Base-by-base conservation (phyloP, 208 protist species). In the Acanthamoeba divionensis region DNA sequence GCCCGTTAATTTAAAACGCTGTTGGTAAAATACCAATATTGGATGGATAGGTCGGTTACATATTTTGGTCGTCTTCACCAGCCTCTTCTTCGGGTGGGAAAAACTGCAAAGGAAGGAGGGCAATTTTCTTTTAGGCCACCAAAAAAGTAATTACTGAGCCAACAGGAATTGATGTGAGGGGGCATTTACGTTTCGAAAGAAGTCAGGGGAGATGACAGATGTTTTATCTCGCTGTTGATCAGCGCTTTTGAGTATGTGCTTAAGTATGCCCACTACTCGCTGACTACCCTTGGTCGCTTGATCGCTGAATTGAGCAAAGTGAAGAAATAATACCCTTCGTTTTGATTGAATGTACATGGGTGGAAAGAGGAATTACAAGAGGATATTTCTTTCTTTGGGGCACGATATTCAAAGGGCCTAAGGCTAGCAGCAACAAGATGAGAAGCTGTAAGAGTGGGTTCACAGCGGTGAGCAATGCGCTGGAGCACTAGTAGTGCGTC, bases 381-480 rank as follows among this genome's bases (percentile, higher is more conserved):
- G n/a, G n/a, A n/a, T n/a, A n/a, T n/a, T n/a, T n/a, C n/a, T n/a
- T n/a, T n/a, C n/a, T n/a, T n/a, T 0, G 63, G 73, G 26, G 47
- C 48, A 0, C 73, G 44, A 33, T 62, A 60, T 0, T 8, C 50
- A n/a, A 83, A 52, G n/a, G 73, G 73, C 8, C 73, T 47, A 52
- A 83, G 63, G 47, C 63, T 83, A 38, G 73, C 33, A 21, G 73
- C 63, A 38, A 83, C 55, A 52, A 83, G 55, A 47, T 83, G 73
- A n/a, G 73, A 83, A n/a, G n/a, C n/a, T n/a, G n/a, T n/a, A 29
- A 83, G 73, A 18, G 73, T 65, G 41, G 63, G 48, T n/a, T 83
- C 73, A 4, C 50, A 83, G 1, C 73, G 73, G 26, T 83, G 73
- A 29, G 63, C 73, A 38, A 83, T 83, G 73, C 73, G 63, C 48